Evolutionary conservation across 768 basidiomycete genomes (phyloP).

Genomic region (Lactifluus hygrophoroides): DNA sequence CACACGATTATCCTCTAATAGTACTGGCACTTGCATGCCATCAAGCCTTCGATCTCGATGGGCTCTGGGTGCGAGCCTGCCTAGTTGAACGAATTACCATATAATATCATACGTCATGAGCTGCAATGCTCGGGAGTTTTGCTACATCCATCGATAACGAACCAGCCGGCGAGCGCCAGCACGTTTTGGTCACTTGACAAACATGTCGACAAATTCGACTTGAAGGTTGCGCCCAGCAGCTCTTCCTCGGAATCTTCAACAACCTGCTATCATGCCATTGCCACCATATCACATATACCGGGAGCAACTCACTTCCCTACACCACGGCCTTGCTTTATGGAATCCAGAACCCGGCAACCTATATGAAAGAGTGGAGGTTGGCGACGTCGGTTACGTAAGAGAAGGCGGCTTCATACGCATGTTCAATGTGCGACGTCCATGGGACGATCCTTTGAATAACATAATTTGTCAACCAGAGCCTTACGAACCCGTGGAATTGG

Average conservation of each 20-base stretch:
- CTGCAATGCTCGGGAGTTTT: not conserved
- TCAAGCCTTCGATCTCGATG: too few species aligned
- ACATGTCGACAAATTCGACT: not conserved
- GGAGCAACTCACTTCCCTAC: constrained; percentile 18
- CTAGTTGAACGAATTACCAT: not conserved
- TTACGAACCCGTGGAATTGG: not conserved
- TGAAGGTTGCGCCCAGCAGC: not conserved
- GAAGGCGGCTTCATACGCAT: constrained; percentile 16
- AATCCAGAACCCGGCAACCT: constrained; percentile 19
- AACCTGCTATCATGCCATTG: not conserved
- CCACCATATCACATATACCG: constrained; percentile 15
- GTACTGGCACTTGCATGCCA: too few species aligned
- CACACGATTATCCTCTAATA: too few species aligned
- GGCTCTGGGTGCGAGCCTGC: too few species aligned
- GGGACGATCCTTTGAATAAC: constrained; percentile 1
- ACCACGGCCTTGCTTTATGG: constrained; percentile 19
- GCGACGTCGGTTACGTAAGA: constrained; percentile 19
- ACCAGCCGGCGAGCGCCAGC: not conserved
- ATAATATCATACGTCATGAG: not conserved
- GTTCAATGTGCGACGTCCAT: constrained; percentile 13
- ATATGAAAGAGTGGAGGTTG: constrained; percentile 14
- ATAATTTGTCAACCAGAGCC: not conserved
- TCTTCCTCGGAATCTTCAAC: not conserved
- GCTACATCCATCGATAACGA: too few species aligned
- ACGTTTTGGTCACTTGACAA: not conserved